Conservation (phyloP, 768 basidiomycete species). For the Tubosaeta brunneosetosa region DNA sequence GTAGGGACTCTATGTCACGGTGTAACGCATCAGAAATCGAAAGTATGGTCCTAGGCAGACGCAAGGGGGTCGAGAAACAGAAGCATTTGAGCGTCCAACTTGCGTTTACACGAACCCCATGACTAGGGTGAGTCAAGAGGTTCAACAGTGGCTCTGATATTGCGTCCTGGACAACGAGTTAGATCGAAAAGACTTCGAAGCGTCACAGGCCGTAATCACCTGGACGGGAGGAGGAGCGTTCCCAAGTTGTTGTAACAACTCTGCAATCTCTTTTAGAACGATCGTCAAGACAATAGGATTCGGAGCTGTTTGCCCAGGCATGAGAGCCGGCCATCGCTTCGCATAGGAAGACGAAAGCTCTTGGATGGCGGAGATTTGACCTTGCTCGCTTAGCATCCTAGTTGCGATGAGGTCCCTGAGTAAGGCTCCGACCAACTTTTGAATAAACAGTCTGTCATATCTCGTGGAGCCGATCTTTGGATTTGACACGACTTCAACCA, state of each 20-base stretch:
- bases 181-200: not conserved
- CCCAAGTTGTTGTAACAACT: slow-evolving; percentile 82
- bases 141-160: slow-evolving; percentile 81
- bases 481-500: slow-evolving; percentile 68
- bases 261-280: slow-evolving; percentile 78
- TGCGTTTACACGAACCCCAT: slow-evolving; percentile 80
- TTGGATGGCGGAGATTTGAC: slow-evolving; percentile 86
- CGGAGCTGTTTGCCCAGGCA: slow-evolving; percentile 79
- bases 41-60: slow-evolving; percentile 74
- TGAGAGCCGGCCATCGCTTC: slow-evolving; percentile 89
- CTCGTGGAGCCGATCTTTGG: slow-evolving; percentile 51
- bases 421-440: slow-evolving; percentile 71
- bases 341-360: slow-evolving; percentile 79
- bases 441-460: slow-evolving; percentile 69
- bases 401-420: slow-evolving; percentile 84
- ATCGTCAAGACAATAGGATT: slow-evolving; percentile 63
- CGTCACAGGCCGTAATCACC: slow-evolving; percentile 33
- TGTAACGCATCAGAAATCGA: slow-evolving; percentile 77
- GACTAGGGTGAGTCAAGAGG: slow-evolving; percentile 80
- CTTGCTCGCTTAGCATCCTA: slow-evolving; percentile 88
- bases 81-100: slow-evolving; percentile 88
- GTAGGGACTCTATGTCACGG: slow-evolving; percentile 71
- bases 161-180: slow-evolving; percentile 54
- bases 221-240: slow-evolving; percentile 89
- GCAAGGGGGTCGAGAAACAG: slow-evolving; percentile 83